Base-by-base conservation (phyloP, 75 land plant genomes). In the Selaginella tamariscina region DNA sequence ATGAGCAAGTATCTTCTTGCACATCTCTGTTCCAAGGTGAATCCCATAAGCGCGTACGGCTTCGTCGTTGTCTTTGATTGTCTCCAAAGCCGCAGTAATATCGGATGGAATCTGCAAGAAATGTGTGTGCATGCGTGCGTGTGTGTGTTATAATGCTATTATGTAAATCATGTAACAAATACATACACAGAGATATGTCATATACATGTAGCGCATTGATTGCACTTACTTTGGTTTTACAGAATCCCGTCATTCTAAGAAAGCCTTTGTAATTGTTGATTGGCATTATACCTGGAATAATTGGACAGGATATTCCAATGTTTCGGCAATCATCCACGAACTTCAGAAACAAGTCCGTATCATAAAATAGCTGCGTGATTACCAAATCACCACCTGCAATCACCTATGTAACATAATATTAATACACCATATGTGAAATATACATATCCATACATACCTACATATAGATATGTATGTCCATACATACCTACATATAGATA, bases 231-330 rank as follows among this genome's bases (percentile, higher is more conserved):
- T 82, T 93, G 29, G 95, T 93, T 79, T 89, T 93, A 77, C 98
- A 93, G 73, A 93, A 86, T 21, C 90, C 87, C 66, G 95, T 85
- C 98, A 93, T 93, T 27, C 98, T 82, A 28, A 82, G 2, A 70
- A 93, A 93, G 28, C 98, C 95, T 70, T 85, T 86, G 74, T 89
- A 93, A 68, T 86, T 93, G 56, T 89, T 85, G 39, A 93, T 89
- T 49, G 98, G 98, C 98, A 93, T 93, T 32, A 93, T 93, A 0
- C 98, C 98, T 20, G 98, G 96, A 11, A 93, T 84, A 79, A 93
- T 86, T 1, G 98, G 98, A 29, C 88, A 89, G 29, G 73, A 86
- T 32, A 93, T 93, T 56, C 98, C 98, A 70, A 93, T 83, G 78
- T 32, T 27, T 0, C 86, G 91, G 32, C 96, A 89, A 75, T 88